A percentile compares a stretch with the other conserved stretches of the same genome.
Conservation (phyloP, 2,329 filamentous ascomycete genomes). For the Fusarium globosum region DNA sequence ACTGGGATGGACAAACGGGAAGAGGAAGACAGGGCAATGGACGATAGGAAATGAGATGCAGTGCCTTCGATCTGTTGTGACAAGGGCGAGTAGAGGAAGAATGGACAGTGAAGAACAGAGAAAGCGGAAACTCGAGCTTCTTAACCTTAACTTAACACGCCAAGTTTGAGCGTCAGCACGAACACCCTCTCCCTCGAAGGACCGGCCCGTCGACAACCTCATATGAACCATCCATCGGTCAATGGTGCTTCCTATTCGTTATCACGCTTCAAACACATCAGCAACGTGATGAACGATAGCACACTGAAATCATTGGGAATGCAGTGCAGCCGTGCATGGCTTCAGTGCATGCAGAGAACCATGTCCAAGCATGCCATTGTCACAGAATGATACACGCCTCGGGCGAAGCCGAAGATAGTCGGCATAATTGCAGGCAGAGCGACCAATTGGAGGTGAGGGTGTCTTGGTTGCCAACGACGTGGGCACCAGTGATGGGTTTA, state of each 20-base stretch:
- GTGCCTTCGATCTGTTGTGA: background rate
- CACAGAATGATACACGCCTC: constrained; percentile 9
- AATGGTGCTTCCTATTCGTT: constrained; percentile 5
- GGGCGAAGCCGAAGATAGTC: constrained; percentile 24
- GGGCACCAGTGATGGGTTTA: constrained; percentile 6
- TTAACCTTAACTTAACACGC: constrained; percentile 11
- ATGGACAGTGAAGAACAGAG: background rate
- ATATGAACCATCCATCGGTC: background rate
- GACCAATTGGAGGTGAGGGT: constrained; percentile 12
- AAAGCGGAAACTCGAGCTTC: constrained; percentile 15
- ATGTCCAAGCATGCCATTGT: constrained; percentile 1
- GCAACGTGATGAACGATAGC: constrained; percentile 20
- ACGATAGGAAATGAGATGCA: too few relatives aligned
- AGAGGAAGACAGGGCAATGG: background rate
- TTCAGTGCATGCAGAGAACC: constrained; percentile 14
- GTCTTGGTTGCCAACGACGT: constrained; percentile 15
- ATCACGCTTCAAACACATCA: constrained; percentile 8
- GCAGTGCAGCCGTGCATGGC: constrained; percentile 27
- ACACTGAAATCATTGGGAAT: constrained; percentile 23
- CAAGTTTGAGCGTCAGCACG: constrained; percentile 24
- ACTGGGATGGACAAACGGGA: background rate
- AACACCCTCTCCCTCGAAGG: background rate
- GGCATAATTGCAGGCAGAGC: background rate
- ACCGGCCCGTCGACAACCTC: constrained; percentile 13
- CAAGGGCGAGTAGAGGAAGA: background rate